Percentiles rank a stretch among this genome's conserved stretches.
Evolutionary conservation across 306 rosid genomes (phyloP).

Genomic region (Psophocarpus tetragonolobus): DNA sequence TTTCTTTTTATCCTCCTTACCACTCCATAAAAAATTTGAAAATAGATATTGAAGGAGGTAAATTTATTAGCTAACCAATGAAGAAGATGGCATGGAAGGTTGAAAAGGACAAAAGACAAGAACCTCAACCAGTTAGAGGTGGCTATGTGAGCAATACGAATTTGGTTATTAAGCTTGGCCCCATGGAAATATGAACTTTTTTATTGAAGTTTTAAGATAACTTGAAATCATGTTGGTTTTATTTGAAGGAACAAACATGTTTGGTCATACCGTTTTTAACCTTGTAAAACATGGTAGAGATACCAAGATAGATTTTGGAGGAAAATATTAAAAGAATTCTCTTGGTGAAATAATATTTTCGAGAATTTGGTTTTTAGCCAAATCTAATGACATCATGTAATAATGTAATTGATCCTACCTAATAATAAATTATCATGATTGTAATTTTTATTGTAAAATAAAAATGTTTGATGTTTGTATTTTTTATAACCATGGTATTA

Average conservation of each 20-base stretch:
- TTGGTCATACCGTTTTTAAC: background rate
- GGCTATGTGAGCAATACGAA: constrained; percentile 36
- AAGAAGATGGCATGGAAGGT: constrained; percentile 68
- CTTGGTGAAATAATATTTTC: background rate
- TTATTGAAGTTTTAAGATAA: constrained; percentile 43
- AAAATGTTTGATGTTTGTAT: background rate
- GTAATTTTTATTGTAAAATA: background rate
- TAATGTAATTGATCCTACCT: background rate
- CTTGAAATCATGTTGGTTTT: background rate
- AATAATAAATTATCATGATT: background rate
- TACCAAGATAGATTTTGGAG: too few relatives aligned
- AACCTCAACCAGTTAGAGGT: constrained; percentile 50
- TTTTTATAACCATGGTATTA: too few relatives aligned
- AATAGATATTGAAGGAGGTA: constrained; percentile 60
- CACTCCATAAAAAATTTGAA: too few relatives aligned
- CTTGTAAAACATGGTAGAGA: too few relatives aligned
- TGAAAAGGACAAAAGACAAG: constrained; percentile 45
- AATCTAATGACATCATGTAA: background rate
- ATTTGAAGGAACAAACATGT: constrained; percentile 21
- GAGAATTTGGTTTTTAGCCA: background rate
- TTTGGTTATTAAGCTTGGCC: constrained; percentile 72
- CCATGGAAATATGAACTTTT: constrained; percentile 85
- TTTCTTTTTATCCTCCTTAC: too few relatives aligned
- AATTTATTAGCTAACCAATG: constrained; percentile 78
- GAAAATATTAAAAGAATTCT: background rate